Base-by-base conservation (phyloP, 495 filamentous ascomycete genomes). In the Aspergillus carlsbadensis region DNA sequence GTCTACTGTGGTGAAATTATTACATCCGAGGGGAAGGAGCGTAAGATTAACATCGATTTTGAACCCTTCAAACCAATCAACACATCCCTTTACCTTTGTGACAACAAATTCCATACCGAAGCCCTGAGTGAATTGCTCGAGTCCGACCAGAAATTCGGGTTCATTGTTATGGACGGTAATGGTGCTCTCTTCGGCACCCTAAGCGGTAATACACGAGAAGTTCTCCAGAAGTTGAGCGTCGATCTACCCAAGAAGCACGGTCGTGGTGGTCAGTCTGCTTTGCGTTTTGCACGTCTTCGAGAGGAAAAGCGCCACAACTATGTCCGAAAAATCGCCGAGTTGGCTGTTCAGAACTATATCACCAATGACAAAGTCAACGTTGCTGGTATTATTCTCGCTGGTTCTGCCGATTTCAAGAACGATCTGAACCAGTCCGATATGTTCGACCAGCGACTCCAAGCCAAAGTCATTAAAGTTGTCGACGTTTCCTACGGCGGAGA, bases 1-100 rank as follows among this genome's bases (percentile, higher is more conserved):
- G 88, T 98, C 55, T 98, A 98, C 81, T 98, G 94, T 75, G 94
- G 94, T 85, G 94, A 98, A 96, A 96, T 98, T 71, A 91, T 98
- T 78, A 98, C 94, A 14, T 87, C 86, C 8, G 94, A 98, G 78
- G 94, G 94, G 72, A 98, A 98, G 72, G 94, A 98, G 74, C 83
- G 94, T 58, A 98, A 96, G 81, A 94, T 98, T 77, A 98, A 98
- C 75, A 98, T 98, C 69, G 95, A 98, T 66, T 98, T 98, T 68
- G 94, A 98, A 70, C 94, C 94, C 13, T 98, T 98, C 81, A 98
- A 98, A 80, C 93, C 94, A 18, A 98, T 98, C 84, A 98, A 98
- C 74, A 98, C 94, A 5, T 98, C 94, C 10, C 84, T 98, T 8
- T 98, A 98, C 71, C 86, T 98, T 24, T 98, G 94, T 78, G 94